Conservation (phyloP, 306 rosid genomes). For the Citrullus amarus region DNA sequence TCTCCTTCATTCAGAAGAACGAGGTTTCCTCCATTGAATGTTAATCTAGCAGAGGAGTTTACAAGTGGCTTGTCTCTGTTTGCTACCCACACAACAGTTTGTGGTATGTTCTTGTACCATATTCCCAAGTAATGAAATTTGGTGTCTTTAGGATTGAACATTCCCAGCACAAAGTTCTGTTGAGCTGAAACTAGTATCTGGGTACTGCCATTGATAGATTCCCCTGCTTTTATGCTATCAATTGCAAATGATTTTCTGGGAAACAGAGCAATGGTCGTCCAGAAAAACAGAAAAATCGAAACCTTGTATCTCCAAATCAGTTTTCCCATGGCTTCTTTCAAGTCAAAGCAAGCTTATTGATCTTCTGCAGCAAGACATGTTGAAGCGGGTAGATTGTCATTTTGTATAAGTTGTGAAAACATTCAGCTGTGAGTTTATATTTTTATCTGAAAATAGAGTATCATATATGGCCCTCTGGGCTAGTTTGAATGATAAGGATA, state of each 20-base stretch:
- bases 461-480: background rate
- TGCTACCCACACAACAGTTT: slow-evolving; percentile 38
- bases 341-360: background rate
- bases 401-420: background rate
- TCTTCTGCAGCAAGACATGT: too few species aligned
- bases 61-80: slow-evolving; percentile 26
- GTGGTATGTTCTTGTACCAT: slow-evolving; percentile 25
- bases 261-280: slow-evolving; percentile 13
- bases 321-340: background rate
- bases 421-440: background rate
- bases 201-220: slow-evolving; percentile 17
- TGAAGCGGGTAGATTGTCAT: too few species aligned
- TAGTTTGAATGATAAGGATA: background rate
- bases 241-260: slow-evolving; percentile 8
- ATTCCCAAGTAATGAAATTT: slow-evolving; percentile 29
- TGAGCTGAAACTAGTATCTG: slow-evolving; percentile 28
- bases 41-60: slow-evolving; percentile 11
- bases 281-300: slow-evolving; percentile 13
- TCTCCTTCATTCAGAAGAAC: slow-evolving; percentile 18
- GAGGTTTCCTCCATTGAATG: slow-evolving; percentile 22
- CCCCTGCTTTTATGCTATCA: slow-evolving; percentile 21
- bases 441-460: background rate
- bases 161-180: slow-evolving; percentile 34
- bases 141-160: slow-evolving; percentile 26
- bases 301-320: slow-evolving; percentile 2